Conservation (phyloP, 2,329 filamentous ascomycete species). For the Lecanicillium sp. region DNA sequence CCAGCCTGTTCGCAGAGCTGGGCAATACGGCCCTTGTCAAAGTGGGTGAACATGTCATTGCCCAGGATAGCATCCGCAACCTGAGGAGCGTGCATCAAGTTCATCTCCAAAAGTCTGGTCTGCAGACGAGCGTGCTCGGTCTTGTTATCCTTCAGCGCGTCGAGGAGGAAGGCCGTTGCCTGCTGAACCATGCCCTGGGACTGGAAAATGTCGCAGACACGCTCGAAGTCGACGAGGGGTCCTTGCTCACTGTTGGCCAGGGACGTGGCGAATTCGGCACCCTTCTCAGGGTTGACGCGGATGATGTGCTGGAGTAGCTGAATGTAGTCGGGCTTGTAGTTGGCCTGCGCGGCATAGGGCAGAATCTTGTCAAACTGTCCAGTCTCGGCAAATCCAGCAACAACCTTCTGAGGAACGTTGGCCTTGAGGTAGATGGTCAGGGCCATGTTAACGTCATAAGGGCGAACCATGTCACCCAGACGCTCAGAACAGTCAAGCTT, state of each 20-base stretch:
- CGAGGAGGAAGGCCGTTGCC: conserved; percentile 93
- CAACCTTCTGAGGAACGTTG: conserved; percentile 86
- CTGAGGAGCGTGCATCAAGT: conserved; percentile 90
- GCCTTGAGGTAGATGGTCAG: conserved; percentile 85
- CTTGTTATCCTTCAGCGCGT: conserved; percentile 89
- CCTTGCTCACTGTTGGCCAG: conserved; percentile 85
- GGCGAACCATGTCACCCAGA: conserved; percentile 86
- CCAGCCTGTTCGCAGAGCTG: conserved; percentile 90
- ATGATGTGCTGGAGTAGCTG: conserved; percentile 88
- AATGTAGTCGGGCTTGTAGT: conserved; percentile 94
- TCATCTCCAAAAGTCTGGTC: conserved; percentile 96
- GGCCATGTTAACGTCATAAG: conserved; percentile 82
- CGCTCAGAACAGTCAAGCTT: conserved; percentile 96
- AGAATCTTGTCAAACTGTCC: conserved; percentile 97
- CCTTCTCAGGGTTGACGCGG: conserved; percentile 85
- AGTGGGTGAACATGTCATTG: conserved; percentile 98
- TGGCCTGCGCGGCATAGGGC: conserved; percentile 75
- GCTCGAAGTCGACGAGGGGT: conserved; percentile 83
- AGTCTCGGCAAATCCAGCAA: conserved; percentile 89
- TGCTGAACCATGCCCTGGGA: conserved; percentile 97
- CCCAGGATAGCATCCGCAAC: conserved; percentile 96
- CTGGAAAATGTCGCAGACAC: conserved; percentile 96
- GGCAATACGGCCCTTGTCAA: conserved; percentile 84
- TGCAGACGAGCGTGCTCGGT: conserved; percentile 91
- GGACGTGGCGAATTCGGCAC: conserved; percentile 86